Percentiles rank a stretch among this genome's conserved stretches.
These are phyloP conservation scores for Sophora flavescens DNA, from an alignment of 306 rosid genomes.

Conservation along the genomic window DNA sequence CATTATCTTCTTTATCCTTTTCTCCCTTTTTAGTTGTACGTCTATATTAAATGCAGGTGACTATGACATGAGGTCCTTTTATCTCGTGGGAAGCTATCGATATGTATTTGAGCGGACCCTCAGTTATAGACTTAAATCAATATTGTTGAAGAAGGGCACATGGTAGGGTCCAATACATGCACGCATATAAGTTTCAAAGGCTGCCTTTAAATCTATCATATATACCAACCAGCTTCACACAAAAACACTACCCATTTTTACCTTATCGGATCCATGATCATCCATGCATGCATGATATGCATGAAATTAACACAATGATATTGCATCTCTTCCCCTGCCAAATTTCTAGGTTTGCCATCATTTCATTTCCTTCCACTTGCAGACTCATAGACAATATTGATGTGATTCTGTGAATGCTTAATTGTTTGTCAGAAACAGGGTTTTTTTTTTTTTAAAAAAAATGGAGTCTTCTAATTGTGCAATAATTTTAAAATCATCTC, in stretches of 20 bases:
- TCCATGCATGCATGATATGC: not conserved
- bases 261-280: not conserved
- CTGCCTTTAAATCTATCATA: not conserved
- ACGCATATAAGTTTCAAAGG: not conserved
- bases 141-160: conserved; percentile 47
- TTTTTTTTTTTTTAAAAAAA: not conserved
- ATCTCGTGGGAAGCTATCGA: conserved; percentile 32
- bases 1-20: conserved; percentile 17
- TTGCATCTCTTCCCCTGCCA: conserved; percentile 14
- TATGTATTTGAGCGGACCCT: conserved; percentile 2
- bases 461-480: no score
- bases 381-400: not conserved
- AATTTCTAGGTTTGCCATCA: not conserved
- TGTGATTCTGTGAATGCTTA: not conserved
- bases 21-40: conserved; percentile 10
- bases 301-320: conserved; percentile 5
- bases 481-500: not conserved
- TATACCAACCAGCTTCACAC: conserved; percentile 1
- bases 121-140: no score
- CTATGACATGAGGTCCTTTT: conserved; percentile 43
- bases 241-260: conserved; percentile 28
- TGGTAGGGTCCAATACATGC: conserved; percentile 44
- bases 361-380: not conserved
- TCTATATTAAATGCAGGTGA: conserved; percentile 47
- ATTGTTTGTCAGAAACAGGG: not conserved